Evolutionary conservation across 1,284 basidiomycete genomes (phyloP), one percentile per base, ranked within the genome.

Genomic region (Xerocomus subilludens): DNA sequence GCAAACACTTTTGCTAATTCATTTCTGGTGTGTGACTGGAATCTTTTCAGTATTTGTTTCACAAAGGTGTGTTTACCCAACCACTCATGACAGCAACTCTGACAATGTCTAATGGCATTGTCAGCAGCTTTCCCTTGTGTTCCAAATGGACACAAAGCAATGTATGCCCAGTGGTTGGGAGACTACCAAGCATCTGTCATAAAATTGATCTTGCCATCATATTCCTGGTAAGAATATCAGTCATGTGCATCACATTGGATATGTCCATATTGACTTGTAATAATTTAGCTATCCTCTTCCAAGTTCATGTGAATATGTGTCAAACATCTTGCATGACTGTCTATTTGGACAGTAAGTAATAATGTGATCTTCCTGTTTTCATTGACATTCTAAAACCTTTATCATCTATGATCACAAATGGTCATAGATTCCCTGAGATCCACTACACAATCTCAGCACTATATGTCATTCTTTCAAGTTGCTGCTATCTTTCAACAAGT

Each of bases 141-240:
- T 71, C 47, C 14, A 71, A 25, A n/a, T 70, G 63, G 2, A 51
- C 51, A 36, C n/a, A 23, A 25, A 3, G 62, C 69, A 16, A 66
- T 35, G 27, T 60, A 66, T 14, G 63, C 35, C 1, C 21, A 33
- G 18, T 67, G 66, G 42, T 67, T 67, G 4, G 55, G 66, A 27
- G 42, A 59, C 3, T 55, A n/a, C 49, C 38, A 69, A 7, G 59
- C 36, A 13, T 69, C 59, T 2, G 25, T 66, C 14, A 56, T 71
- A 30, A 62, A 71, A 27, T 30, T 71, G 5, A 71, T 5, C 23
- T 53, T 59, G 7, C 69, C 33, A 16, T 65, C 13, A 38, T 64
- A 56, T 23, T 45, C 60, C 60, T 47, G 30, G 30, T 64, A 51
- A 23, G 9, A 5, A n/a, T n/a, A n/a, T n/a, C n/a, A n/a, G n/a